Conservation (phyloP, 306 rosid species). For the Fragaria iinumae region DNA sequence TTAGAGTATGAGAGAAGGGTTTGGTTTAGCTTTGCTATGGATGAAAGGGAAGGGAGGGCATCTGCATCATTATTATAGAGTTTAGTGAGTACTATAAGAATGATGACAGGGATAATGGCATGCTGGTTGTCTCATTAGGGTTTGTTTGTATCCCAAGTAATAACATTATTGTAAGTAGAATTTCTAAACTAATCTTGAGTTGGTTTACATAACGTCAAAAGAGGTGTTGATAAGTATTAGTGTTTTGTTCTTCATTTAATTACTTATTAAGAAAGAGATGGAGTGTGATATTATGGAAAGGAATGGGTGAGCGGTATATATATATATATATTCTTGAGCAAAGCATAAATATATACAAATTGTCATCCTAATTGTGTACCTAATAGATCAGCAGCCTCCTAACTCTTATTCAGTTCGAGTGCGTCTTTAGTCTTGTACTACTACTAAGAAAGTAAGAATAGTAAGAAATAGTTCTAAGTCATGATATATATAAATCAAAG, state of each 20-base stretch:
- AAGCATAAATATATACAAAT: not conserved
- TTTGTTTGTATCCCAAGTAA: conserved; percentile 25
- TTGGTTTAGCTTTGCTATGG: conserved; percentile 29
- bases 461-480: not conserved
- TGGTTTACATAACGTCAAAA: conserved; percentile 5
- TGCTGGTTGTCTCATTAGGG: conserved; percentile 38
- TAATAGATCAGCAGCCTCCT: not conserved
- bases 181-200: not conserved
- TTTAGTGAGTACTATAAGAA: conserved; percentile 12
- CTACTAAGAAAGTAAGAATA: not conserved
- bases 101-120: conserved; percentile 31
- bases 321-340: not conserved
- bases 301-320: conserved; percentile 1
- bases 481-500: not conserved
- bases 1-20: conserved; percentile 35
- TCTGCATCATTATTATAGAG: conserved; percentile 35
- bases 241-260: not conserved
- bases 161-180: not conserved
- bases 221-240: conserved; percentile 15
- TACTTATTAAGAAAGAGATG: not conserved
- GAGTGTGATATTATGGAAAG: conserved; percentile 15
- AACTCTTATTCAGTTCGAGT: not conserved
- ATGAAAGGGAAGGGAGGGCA: conserved; percentile 25
- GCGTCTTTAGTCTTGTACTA: not conserved
- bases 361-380: not conserved